Base-by-base conservation (phyloP, 2,329 filamentous ascomycete genomes). In the Grosmannia huntii region DNA sequence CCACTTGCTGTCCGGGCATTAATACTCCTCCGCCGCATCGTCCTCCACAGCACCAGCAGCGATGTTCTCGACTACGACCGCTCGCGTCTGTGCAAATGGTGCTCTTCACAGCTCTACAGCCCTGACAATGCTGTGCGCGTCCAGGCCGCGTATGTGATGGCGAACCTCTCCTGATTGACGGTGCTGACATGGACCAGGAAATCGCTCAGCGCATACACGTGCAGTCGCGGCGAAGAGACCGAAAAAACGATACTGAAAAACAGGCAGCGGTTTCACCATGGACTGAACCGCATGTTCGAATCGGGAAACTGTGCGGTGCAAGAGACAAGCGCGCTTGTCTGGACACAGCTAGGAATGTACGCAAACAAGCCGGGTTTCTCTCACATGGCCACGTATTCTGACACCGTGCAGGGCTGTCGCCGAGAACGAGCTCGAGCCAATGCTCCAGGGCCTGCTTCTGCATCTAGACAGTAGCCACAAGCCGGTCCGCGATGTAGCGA, bases 261-360 rank as follows among this genome's bases (percentile, higher is more conserved):
- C 55, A 19, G 61, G 4, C 33, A 36, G 21, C 61, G 61, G 2
- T 60, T 64, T 31, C 60, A 54, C 55, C 28, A 33, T 12, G 61
- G 59, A 0, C 58, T 64, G 2, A 49, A 61, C 3, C 49, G 51
- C 28, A 59, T 64, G 55, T 33, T 56, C 4, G 31, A 21, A 2
- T 57, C 61, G 0, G 57, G 52, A 5, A 57, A 62, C 56, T 59
- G 54, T 52, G 50, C 56, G 4, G 31, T 38, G 19, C 62, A 63
- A 21, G 62, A 64, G 44, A 62, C 61, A 14, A 58, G 57, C 38
- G 55, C 55, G 0, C 38, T 63, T 9, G 54, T 38, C 1, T 64
- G 62, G 62, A 57, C 59, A 25, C 60, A 63, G 46, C 51, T 64
- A 36, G 62, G 59, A 27, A 59, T 62, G 62, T 60, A 33, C 44